Conservation (phyloP, 305 asterid genomes). For the Solanum hybrid region DNA sequence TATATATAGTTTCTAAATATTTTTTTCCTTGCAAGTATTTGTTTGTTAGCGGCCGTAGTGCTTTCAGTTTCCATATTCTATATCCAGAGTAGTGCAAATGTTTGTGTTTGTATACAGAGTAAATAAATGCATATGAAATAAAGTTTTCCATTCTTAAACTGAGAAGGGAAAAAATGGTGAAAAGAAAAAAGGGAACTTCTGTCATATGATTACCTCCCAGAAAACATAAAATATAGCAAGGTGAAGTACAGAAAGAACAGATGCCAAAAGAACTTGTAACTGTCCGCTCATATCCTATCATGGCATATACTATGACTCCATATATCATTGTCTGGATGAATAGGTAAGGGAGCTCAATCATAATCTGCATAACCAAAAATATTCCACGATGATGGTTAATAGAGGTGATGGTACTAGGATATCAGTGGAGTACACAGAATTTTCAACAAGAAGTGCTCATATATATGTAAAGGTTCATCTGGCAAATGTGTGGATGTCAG, state of each 20-base stretch:
- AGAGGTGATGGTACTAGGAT: not conserved
- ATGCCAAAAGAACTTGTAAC: conserved; percentile 50
- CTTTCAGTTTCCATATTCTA: not conserved
- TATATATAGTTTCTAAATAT: not conserved
- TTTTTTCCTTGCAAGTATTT: not conserved
- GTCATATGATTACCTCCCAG: not conserved
- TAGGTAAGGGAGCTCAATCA: conserved; percentile 57
- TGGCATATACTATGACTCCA: conserved; percentile 50
- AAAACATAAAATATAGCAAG: conserved; percentile 51
- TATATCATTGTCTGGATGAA: conserved; percentile 44
- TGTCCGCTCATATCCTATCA: conserved; percentile 67
- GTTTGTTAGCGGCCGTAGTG: not conserved
- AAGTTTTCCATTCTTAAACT: not conserved
- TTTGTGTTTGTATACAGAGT: not conserved
- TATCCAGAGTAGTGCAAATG: not conserved
- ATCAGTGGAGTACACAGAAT: not conserved
- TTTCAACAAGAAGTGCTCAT: not conserved
- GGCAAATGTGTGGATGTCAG: not conserved
- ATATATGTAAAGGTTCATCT: not conserved
- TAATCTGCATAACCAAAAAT: conserved; percentile 28
- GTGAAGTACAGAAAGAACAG: conserved; percentile 68
- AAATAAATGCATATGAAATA: not conserved
- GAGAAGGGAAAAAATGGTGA: not conserved
- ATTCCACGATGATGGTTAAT: not conserved
- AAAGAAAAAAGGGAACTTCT: not conserved